Base-by-base conservation (phyloP, 1,139 yeast genomes). In the Wickerhamiella pararugosa region DNA sequence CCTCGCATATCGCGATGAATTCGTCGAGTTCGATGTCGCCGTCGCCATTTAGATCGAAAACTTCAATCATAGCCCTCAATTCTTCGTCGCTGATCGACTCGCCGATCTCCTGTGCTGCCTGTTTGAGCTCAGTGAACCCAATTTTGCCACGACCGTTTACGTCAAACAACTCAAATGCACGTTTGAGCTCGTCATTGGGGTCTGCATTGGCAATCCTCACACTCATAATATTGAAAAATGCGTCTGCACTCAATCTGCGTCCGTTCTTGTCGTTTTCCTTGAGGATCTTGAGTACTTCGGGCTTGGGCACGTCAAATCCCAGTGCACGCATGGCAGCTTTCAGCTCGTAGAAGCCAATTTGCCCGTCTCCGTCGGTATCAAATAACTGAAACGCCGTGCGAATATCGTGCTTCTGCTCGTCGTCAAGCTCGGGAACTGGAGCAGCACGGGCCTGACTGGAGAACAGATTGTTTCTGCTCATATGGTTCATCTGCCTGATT, bases 11-110 rank as follows among this genome's bases (percentile, higher is more conserved):
- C 47, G 82, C 80, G 48, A 84, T 82, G 60, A 90, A 92, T 64
- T 92, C 99, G 49, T 84, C 90, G 56, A 83, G 92, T 53, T 79
- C 80, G 52, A 92, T 86, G 52, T 82, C 95, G 39, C 97, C 98
- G 59, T 92, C 98, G 49, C 83, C 94, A 59, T 92, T 97, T 46
- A 90, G 65, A 62, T 92, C 99, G 57, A 92, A 92, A 61, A 90
- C 98, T 49, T 87, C 96, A 51, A 92, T 90, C 98, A 92, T 90
- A 8, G 97, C 96, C 51, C 81, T 72, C 44, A 92, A 67, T 55
- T 92, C 98, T 47, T 86, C 95, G 51, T 90, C 98, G 7, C 84
- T 79, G 46, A 92, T 66, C 54, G 80, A 82, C 60, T 92, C 98
- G 1, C 96, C 96, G 48, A 92, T 65, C 51, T 90, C 97, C 54